Evolutionary conservation across 768 basidiomycete genomes (phyloP), one percentile per base, ranked within the genome.

Genomic region (Hygrophoropsis aurantiaca): DNA sequence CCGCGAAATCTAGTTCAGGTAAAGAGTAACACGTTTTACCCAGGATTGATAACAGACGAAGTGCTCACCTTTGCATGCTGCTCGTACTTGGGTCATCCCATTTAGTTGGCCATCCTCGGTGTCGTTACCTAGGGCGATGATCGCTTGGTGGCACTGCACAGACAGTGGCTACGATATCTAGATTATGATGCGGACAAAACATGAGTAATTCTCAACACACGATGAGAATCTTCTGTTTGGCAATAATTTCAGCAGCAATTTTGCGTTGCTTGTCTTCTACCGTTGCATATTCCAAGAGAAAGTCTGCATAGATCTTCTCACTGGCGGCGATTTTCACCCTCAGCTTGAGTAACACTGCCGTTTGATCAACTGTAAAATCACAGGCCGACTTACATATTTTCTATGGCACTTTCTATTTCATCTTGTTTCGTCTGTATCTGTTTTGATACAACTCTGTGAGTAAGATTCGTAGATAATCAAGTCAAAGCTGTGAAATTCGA

Each of bases 181-280:
- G n/a, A n/a, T n/a, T n/a, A n/a, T n/a, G 13, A 40, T 30, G n/a
- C 5, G n/a, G 32, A 23, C 9, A 27, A 7, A 16, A 36, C 15
- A 25, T n/a, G 18, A 44, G 9, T 24, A 5, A 13, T 23, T 13
- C 10, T n/a, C n/a, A n/a, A 49, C 56, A 27, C 11, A 67, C 64
- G 48, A 67, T 52, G 13, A 66, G 61, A 15, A 44, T 47, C 33
- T 53, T 51, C 44, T 63, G 54, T 16, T 51, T 42, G 8, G 64
- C 57, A 27, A 40, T 10, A 1, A 67, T 64, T 33, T 60, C 57
- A 40, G 55, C 54, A 10, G 57, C 21, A 4, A 67, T 56, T 3
- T 54, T 59, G 5, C 64, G 65, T 25, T 55, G 52, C 56, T 53
- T 57, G 36, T 68, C 61, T 33, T 66, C 64, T 11, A 58, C 34